Base-by-base conservation (phyloP, 306 rosid species). In the Hippophae rhamnoides region DNA sequence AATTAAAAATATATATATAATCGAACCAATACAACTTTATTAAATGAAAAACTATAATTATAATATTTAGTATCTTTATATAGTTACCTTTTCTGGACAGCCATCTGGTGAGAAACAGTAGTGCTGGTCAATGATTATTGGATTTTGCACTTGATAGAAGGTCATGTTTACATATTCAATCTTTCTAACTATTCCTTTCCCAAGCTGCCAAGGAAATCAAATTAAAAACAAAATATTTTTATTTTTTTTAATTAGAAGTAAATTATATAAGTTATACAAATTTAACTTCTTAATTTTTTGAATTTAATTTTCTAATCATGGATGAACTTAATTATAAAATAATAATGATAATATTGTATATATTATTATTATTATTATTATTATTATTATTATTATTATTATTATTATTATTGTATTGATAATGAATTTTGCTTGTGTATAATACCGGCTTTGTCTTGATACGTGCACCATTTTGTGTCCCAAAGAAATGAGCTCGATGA, bases 61-160 rank as follows among this genome's bases (percentile, higher is more conserved):
- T 48, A 48, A 4, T 8, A 48, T 8, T 18, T 18, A 18, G 23
- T 18, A 18, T 0, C 1, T 1, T 18, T 18, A 18, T 0, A 18
- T 18, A 44, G 25, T 51, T 52, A 63, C 67, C 43, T 13, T 13
- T 5, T 25, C 14, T 10, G n/a, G 38, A 7, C 47, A 52, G 10
- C 42, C 47, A 41, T 41, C 5, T 8, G 23, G 56, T 42, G 13
- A 1, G 10, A 41, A 48, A n/a, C 69, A 55, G 49, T 64, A 64
- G 41, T 64, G n/a, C 6, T 64, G 69, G 54, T 64, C 69, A 12
- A 64, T 64, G 13, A 45, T 53, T 23, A 64, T 64, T 43, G 69
- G 69, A 26, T 64, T 64, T 27, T 47, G 53, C 25, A 31, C 69
- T 9, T 54, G 13, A 12, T 31, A 18, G 52, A 64, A 54, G 6